Conservation (phyloP, 2,329 filamentous ascomycete species). For the Dactylellina parvicollis region DNA sequence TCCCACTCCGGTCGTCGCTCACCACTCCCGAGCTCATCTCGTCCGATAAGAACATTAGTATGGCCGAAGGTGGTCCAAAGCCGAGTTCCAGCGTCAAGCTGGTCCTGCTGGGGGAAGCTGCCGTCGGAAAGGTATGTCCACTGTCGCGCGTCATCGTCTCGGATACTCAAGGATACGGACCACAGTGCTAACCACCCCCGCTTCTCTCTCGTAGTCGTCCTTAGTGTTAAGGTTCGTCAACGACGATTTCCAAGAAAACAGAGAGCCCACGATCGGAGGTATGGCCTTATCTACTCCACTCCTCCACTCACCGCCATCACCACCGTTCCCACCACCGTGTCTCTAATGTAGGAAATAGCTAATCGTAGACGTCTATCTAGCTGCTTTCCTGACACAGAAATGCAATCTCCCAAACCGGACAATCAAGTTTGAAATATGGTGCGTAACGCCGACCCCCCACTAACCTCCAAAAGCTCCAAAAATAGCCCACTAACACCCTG, state of each 20-base stretch:
- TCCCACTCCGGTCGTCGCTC: slow-evolving; percentile 10
- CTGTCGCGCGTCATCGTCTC: slow-evolving; percentile 22
- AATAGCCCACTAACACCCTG: not conserved
- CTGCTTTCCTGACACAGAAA: slow-evolving; percentile 98
- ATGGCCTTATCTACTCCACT: slow-evolving; percentile 57
- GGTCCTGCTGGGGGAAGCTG: slow-evolving; percentile 94
- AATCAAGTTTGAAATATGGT: slow-evolving; percentile 91
- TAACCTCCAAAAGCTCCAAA: not conserved
- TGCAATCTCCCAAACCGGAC: slow-evolving; percentile 93
- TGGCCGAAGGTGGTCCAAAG: slow-evolving; percentile 73
- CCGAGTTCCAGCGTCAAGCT: slow-evolving; percentile 99
- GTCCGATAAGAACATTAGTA: slow-evolving; percentile 65
- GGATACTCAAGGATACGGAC: slow-evolving; percentile 55
- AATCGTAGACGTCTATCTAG: slow-evolving; percentile 64
- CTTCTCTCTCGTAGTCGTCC: slow-evolving; percentile 75
- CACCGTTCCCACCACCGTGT: not conserved
- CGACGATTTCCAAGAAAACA: slow-evolving; percentile 99
- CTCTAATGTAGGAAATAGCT: slow-evolving; percentile 45
- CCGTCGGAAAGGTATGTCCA: slow-evolving; percentile 87
- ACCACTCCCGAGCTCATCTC: slow-evolving; percentile 14
- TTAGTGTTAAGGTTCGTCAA: slow-evolving; percentile 98
- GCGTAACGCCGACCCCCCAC: slow-evolving; percentile 11
- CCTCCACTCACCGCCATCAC: not conserved
- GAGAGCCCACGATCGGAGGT: slow-evolving; percentile 99
- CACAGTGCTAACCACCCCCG: slow-evolving; percentile 39